Evolutionary conservation across 2,329 filamentous ascomycete species (phyloP).

Genomic region (Nemania sp.): DNA sequence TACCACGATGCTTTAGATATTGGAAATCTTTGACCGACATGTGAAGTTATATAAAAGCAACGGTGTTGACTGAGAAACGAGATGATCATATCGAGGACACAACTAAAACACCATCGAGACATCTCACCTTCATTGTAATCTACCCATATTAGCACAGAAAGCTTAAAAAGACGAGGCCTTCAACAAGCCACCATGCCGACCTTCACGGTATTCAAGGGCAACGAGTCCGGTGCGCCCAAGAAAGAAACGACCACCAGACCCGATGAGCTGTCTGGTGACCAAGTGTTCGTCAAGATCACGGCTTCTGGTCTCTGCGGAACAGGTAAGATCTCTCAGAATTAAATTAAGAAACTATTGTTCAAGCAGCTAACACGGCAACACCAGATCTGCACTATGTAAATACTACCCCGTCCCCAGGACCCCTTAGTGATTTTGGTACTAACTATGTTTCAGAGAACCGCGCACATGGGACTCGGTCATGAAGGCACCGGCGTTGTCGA

Average conservation of each 20-base stretch:
- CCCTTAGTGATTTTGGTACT: background rate
- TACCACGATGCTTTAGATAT: background rate
- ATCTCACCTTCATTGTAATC: background rate
- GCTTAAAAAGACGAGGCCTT: background rate
- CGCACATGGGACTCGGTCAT: constrained; percentile 50
- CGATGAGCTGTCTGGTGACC: constrained; percentile 50
- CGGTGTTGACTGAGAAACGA: background rate
- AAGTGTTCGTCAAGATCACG: constrained; percentile 66
- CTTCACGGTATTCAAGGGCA: constrained; percentile 68
- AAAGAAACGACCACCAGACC: constrained; percentile 51
- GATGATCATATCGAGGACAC: background rate
- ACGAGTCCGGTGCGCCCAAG: constrained; percentile 58
- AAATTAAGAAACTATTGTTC: background rate
- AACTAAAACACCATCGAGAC: background rate
- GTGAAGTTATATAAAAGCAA: constrained; percentile 3
- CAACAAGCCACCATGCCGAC: constrained; percentile 28
- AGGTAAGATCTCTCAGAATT: constrained; percentile 19
- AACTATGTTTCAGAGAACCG: constrained; percentile 27
- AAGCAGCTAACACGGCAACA: constrained; percentile 44
- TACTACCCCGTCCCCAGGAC: background rate
- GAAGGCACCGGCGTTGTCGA: constrained; percentile 54
- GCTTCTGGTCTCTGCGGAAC: constrained; percentile 71
- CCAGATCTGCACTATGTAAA: constrained; percentile 40
- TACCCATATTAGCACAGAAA: background rate
- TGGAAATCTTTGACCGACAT: background rate